Base-by-base conservation (phyloP, 768 basidiomycete species). In the Panellus pusillus region DNA sequence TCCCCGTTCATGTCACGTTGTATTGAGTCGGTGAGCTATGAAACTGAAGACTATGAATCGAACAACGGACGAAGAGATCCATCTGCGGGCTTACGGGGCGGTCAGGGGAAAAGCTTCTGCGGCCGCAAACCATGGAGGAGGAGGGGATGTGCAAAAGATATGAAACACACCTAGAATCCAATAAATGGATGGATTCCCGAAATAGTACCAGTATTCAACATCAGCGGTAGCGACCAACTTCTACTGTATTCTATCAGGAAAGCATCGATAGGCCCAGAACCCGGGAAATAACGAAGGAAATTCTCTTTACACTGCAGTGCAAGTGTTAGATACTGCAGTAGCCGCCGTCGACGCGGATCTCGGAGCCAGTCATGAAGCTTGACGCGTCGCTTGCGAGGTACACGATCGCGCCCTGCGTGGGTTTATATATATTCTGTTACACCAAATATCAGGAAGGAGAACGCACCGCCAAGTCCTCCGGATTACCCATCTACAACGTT, bases 381-480 rank as follows among this genome's bases (percentile, higher is more conserved):
- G 89, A 90, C 6, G 93, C 92, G 68, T 97, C 94, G 58, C 90
- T 93, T 8, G 88, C 85, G 15, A 98, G 79, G 70, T 89, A 96
- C 51, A 98, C 89, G 62, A 96, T 79, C 20, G 95, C 93, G 15
- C 90, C 90, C 87, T 90, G 65, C 17, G 20, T 53, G 45, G 20
- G 52, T 56, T 27, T 63, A 43, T 37, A 50, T 43, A 27, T 27
- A 40, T 14, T 18, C 31, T 14, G 39, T 9, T 9, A 1, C 17
- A 17, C 35, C 1, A 47, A 36, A 18, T 24, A 50, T 57, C 24
- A 24, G 24, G 24, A 24, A 18, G 35, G 31, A 36, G 35, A 73
- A 4, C 80, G 24, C 61, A 86, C 91, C 60, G 92, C 83, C 56
- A 96, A 75, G 65, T 98, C 96, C 60, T 95, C 91, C 9, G 95